These are phyloP conservation scores for Plectosphaerella plurivora DNA, from an alignment of 2,329 filamentous ascomycete species.

Conservation along the genomic window DNA sequence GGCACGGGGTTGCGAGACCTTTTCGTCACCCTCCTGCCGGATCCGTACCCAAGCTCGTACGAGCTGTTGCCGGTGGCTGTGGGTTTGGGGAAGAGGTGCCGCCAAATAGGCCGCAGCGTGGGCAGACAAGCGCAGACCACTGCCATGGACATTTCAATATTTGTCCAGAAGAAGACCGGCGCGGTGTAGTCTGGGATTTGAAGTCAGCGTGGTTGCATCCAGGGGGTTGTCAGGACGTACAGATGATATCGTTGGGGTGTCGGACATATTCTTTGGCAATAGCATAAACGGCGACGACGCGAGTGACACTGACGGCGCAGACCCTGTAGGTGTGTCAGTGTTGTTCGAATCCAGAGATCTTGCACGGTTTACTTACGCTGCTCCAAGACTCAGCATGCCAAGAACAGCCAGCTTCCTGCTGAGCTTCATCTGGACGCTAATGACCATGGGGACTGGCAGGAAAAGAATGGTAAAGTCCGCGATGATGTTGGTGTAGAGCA, in stretches of 20 bases:
- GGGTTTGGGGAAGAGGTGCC: conserved; percentile 10
- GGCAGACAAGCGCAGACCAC: conserved; percentile 34
- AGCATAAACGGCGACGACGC: conserved; percentile 16
- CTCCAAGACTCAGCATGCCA: conserved; percentile 19
- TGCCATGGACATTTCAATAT: conserved; percentile 33
- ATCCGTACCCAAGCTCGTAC: conserved; percentile 6
- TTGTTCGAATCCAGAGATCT: neutral
- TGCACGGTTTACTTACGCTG: conserved; percentile 13
- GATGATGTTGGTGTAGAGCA: conserved; percentile 16
- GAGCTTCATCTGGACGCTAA: conserved; percentile 16
- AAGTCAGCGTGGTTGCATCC: neutral
- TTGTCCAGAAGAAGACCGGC: conserved; percentile 29
- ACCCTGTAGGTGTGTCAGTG: conserved; percentile 1
- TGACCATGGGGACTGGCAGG: conserved; percentile 19
- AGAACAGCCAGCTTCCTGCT: conserved; percentile 18
- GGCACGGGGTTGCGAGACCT: conserved; percentile 5
- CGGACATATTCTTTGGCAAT: conserved; percentile 13
- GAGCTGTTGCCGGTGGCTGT: conserved; percentile 1
- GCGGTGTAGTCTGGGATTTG: conserved; percentile 16
- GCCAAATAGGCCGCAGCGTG: conserved; percentile 25
- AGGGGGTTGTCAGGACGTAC: conserved; percentile 8
- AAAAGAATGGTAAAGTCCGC: conserved; percentile 18
- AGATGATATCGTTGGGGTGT: conserved; percentile 18
- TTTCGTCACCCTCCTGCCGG: neutral
- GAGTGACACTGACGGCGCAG: conserved; percentile 9